Evolutionary conservation across 2,329 filamentous ascomycete species (phyloP).

Genomic region (Coniochaeta sp.): DNA sequence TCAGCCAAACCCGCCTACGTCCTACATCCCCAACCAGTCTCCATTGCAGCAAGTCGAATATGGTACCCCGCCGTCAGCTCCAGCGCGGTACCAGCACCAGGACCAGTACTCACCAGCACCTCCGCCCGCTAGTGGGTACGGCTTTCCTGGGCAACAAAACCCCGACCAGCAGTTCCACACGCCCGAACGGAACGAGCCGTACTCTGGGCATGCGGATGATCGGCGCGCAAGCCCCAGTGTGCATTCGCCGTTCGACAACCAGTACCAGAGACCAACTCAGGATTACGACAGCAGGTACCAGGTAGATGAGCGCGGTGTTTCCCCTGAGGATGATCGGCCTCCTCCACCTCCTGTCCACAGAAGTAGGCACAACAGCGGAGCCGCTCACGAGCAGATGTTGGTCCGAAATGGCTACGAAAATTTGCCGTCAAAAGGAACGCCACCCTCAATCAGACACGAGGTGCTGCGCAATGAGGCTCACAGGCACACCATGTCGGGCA

Average conservation of each 20-base stretch:
- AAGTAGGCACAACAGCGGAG: slow-evolving; percentile 36
- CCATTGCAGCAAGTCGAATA: slow-evolving; percentile 48
- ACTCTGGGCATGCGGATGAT: slow-evolving; percentile 28
- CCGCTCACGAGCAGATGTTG: slow-evolving; percentile 29
- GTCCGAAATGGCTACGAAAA: slow-evolving; percentile 33
- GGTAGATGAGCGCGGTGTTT: slow-evolving; percentile 18
- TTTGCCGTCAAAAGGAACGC: slow-evolving; percentile 32
- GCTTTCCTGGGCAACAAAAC: slow-evolving; percentile 7
- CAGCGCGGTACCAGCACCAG: slow-evolving; percentile 13
- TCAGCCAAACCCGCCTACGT: slow-evolving; percentile 33
- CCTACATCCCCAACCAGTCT: slow-evolving; percentile 43
- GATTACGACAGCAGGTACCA: slow-evolving; percentile 24
- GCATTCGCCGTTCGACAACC: slow-evolving; percentile 29
- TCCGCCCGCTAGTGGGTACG: slow-evolving; percentile 9
- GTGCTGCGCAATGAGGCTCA: slow-evolving; percentile 52
- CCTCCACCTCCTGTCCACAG: slow-evolving; percentile 52
- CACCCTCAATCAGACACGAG: slow-evolving; percentile 48
- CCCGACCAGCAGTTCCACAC: slow-evolving; percentile 23
- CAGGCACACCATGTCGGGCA: slow-evolving; percentile 36
- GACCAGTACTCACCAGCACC: slow-evolving; percentile 9
- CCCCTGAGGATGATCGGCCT: slow-evolving; percentile 37
- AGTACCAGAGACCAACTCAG: slow-evolving; percentile 28
- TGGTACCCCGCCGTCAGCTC: slow-evolving; percentile 28
- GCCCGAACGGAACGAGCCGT: slow-evolving; percentile 28
- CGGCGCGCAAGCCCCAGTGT: slow-evolving; percentile 27